Evolutionary conservation across 176 grass and related monocot species (phyloP).

Genomic region (Olyra latifolia): DNA sequence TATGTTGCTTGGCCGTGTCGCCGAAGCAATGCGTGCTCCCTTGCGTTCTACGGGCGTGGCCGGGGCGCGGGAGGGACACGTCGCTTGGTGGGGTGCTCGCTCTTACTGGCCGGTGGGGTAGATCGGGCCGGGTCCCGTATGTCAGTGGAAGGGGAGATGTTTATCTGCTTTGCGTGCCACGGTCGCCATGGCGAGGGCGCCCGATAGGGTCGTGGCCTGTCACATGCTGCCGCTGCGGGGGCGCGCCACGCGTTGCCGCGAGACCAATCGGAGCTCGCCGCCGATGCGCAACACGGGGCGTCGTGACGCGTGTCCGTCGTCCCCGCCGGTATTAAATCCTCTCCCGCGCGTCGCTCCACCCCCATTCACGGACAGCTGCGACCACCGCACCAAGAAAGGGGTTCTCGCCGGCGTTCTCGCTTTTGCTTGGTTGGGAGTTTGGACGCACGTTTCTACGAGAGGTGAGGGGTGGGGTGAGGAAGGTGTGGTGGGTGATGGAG

Average conservation of each 20-base stretch:
- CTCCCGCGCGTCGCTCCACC: too few species aligned
- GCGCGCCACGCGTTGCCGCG: constrained; percentile 42
- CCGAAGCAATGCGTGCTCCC: background rate
- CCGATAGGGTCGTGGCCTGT: constrained; percentile 37
- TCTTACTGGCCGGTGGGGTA: background rate
- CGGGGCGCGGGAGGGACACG: background rate
- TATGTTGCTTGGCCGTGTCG: fast-evolving
- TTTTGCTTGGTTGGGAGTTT: background rate
- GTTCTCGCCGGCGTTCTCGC: background rate
- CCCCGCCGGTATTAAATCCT: background rate
- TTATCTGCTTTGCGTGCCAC: background rate
- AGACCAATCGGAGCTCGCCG: constrained; percentile 30
- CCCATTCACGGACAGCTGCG: background rate
- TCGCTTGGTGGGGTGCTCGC: background rate
- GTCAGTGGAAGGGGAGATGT: background rate
- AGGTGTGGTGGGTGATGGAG: constrained; percentile 41
- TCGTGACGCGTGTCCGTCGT: constrained; percentile 31
- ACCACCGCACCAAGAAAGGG: background rate
- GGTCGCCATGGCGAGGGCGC: background rate
- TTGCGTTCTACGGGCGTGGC: background rate
- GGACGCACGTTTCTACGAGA: background rate
- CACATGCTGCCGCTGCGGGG: constrained; percentile 37
- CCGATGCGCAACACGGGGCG: constrained; percentile 18
- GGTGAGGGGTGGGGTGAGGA: background rate
- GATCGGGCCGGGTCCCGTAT: fast-evolving